Percentiles rank a stretch among this genome's conserved stretches.
Conservation (phyloP, 1,284 basidiomycete species). For the Rugosomyces carneus region DNA sequence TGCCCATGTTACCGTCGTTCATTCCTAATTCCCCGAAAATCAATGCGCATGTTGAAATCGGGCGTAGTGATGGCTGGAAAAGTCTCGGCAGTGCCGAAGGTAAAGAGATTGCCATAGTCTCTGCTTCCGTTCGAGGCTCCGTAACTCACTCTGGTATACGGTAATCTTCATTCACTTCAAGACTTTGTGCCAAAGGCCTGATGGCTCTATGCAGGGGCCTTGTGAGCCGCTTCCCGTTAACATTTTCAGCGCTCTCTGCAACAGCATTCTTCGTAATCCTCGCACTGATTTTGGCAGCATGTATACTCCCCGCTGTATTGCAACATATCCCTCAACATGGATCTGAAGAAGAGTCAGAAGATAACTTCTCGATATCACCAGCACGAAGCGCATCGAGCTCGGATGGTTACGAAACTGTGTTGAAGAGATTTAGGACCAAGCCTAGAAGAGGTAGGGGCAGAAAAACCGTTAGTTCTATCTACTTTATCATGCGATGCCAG, state of each 20-base stretch:
- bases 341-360: neutral
- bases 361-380: constrained; percentile 2
- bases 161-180: constrained; percentile 31
- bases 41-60: constrained; percentile 54
- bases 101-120: constrained; percentile 60
- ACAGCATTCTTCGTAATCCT: constrained; percentile 46
- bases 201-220: constrained; percentile 43
- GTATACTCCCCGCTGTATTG: constrained; percentile 43
- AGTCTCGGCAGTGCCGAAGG: constrained; percentile 58
- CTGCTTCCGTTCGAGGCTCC: constrained; percentile 53
- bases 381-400: constrained; percentile 18
- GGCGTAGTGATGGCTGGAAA: constrained; percentile 65
- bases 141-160: constrained; percentile 61
- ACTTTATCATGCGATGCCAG: neutral
- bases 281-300: constrained; percentile 44
- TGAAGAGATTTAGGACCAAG: constrained; percentile 24
- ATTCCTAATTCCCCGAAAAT: constrained; percentile 41
- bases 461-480: constrained; percentile 17
- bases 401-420: constrained; percentile 23
- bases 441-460: constrained; percentile 22
- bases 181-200: constrained; percentile 4
- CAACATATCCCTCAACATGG: constrained; percentile 16
- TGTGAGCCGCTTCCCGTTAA: constrained; percentile 63
- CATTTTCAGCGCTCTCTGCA: constrained; percentile 38
- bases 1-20: constrained; percentile 52